Evolutionary conservation across 345 rosid species (phyloP).

Genomic region (Ceriops decandra): DNA sequence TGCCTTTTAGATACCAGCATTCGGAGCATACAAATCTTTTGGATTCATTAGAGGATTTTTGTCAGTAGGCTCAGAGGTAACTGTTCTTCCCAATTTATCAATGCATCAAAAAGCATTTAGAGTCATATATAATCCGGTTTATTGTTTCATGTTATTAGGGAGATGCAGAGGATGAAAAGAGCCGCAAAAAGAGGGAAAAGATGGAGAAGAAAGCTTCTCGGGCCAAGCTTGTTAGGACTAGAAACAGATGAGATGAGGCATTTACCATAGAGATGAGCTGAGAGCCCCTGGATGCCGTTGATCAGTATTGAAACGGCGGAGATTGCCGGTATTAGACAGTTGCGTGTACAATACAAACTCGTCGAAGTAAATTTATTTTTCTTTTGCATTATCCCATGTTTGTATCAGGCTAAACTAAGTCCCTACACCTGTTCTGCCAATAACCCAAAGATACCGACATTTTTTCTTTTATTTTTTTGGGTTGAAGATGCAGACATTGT

Average conservation of each 20-base stretch:
- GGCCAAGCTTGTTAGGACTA: constrained; percentile 59
- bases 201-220: constrained; percentile 83
- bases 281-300: not conserved
- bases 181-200: constrained; percentile 84
- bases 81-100: constrained; percentile 3
- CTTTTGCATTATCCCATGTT: no score
- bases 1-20: constrained; percentile 62
- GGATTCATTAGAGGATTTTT: constrained; percentile 58
- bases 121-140: not conserved
- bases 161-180: constrained; percentile 70
- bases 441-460: no score
- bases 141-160: constrained; percentile 41
- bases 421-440: no score
- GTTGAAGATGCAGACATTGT: no score
- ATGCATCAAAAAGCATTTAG: not conserved
- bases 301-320: no score
- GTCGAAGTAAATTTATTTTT: no score
- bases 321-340: no score
- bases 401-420: no score
- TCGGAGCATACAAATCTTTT: constrained; percentile 65
- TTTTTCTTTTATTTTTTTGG: no score
- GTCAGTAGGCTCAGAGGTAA: constrained; percentile 67
- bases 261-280: not conserved
- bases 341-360: no score
- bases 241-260: constrained; percentile 47